phyloP scores from a whole-genome alignment of 768 basidiomycete genomes.

The Chalciporus pseudorubinellus region DNA sequence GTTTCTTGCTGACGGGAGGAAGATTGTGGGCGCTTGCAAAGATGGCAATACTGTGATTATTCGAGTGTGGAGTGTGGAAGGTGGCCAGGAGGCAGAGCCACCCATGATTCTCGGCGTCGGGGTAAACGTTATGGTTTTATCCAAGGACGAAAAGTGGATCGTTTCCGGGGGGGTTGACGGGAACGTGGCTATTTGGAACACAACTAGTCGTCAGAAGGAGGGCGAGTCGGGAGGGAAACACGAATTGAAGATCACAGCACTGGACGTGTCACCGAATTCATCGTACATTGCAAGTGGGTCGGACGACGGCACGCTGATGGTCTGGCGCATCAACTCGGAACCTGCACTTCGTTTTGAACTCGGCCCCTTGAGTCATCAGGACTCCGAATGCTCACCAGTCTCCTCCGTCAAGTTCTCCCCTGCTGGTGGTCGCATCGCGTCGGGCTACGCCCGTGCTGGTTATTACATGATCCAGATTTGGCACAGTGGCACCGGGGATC shows the following conservation, averaged over 20 bases:
- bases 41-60: background rate
- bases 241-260: background rate
- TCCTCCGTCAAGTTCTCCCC: slow-evolving; percentile 20
- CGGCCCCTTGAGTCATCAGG: slow-evolving; percentile 1
- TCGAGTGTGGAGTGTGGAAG: background rate
- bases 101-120: background rate
- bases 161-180: background rate
- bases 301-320: background rate
- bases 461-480: slow-evolving; percentile 7
- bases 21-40: background rate
- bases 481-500: slow-evolving; percentile 10
- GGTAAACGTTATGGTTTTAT: background rate
- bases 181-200: background rate
- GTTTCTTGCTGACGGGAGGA: background rate
- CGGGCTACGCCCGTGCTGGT: background rate
- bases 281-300: background rate
- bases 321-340: slow-evolving; percentile 5
- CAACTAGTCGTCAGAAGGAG: background rate
- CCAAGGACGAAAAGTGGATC: background rate
- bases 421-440: slow-evolving; percentile 8
- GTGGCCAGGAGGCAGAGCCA: background rate
- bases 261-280: background rate
- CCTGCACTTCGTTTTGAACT: background rate
- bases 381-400: slow-evolving; percentile 1
- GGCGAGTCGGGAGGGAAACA: background rate